Evolutionary conservation across 495 filamentous ascomycete genomes (phyloP).

Genomic region (Patellaria atrata): DNA sequence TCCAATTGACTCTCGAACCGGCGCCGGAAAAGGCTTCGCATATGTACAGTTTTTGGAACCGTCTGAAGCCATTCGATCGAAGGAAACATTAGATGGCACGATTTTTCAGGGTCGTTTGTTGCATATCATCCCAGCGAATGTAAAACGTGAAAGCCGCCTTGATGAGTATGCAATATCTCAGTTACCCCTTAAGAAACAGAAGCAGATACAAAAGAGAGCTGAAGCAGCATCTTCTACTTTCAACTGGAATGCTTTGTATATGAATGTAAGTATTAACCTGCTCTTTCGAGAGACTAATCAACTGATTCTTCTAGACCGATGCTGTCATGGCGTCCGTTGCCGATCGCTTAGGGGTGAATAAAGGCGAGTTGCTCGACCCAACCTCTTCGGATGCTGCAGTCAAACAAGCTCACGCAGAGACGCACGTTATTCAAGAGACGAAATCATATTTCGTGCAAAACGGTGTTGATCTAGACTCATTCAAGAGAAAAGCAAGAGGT

Average conservation of each 20-base stretch:
- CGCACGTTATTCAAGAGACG: slow-evolving; percentile 88
- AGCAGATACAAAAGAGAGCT: slow-evolving; percentile 66
- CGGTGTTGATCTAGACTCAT: slow-evolving; percentile 81
- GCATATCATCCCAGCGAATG: slow-evolving; percentile 69
- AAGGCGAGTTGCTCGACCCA: slow-evolving; percentile 82
- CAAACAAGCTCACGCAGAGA: slow-evolving; percentile 93
- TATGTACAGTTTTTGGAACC: slow-evolving; percentile 64
- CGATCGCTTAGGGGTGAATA: slow-evolving; percentile 70
- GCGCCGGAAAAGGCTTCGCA: slow-evolving; percentile 71
- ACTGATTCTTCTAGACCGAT: slow-evolving; percentile 46
- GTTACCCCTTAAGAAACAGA: slow-evolving; percentile 86
- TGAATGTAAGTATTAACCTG: slow-evolving; percentile 53
- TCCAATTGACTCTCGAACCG: slow-evolving; percentile 48
- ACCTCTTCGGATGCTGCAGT: slow-evolving; percentile 87
- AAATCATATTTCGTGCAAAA: slow-evolving; percentile 77
- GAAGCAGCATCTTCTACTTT: slow-evolving; percentile 63
- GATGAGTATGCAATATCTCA: slow-evolving; percentile 81
- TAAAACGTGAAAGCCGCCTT: slow-evolving; percentile 64
- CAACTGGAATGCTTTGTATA: slow-evolving; percentile 95
- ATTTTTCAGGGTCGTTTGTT: slow-evolving; percentile 84
- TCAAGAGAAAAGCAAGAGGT: slow-evolving; percentile 67
- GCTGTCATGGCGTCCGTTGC: slow-evolving; percentile 86
- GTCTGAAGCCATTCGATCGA: slow-evolving; percentile 60
- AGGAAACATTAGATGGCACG: slow-evolving; percentile 56
- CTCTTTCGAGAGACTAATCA: not conserved